A percentile compares a stretch with the other conserved stretches of the same genome.
phyloP scores from a whole-genome alignment of 2,329 filamentous ascomycete species.

The Sarocladium kiliense region DNA sequence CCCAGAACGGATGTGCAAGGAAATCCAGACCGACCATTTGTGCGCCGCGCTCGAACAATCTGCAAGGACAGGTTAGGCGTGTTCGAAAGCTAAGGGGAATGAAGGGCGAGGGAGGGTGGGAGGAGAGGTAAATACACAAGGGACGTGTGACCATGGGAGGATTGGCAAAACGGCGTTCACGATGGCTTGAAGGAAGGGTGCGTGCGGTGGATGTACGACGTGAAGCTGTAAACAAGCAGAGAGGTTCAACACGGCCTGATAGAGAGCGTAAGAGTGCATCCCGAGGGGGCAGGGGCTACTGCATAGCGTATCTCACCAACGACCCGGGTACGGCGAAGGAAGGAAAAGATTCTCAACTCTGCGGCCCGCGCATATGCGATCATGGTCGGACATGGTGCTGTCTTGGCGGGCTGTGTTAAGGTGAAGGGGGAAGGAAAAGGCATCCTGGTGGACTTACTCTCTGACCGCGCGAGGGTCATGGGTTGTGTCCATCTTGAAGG shows the following conservation, averaged over 20 bases:
- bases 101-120: conserved; percentile 26
- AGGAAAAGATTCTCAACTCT: not conserved
- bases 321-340: conserved; percentile 19
- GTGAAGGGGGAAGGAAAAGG: conserved; percentile 9
- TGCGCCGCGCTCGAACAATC: conserved; percentile 88
- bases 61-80: conserved; percentile 37
- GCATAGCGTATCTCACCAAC: conserved; percentile 67
- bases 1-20: conserved; percentile 93
- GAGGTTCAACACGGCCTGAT: conserved; percentile 53
- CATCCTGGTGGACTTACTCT: conserved; percentile 79
- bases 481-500: conserved; percentile 95
- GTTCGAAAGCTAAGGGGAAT: conserved; percentile 13
- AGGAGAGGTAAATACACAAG: conserved; percentile 54
- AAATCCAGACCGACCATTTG: conserved; percentile 86
- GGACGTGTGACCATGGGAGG: conserved; percentile 16
- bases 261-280: conserved; percentile 60
- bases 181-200: conserved; percentile 16
- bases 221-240: conserved; percentile 33
- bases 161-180: conserved; percentile 1
- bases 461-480: conserved; percentile 92
- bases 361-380: not conserved
- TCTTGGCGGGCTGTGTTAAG: conserved; percentile 15
- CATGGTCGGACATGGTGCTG: conserved; percentile 19
- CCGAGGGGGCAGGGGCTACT: conserved; percentile 49
- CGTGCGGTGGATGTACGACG: conserved; percentile 29